Evolutionary conservation across 305 asterid species (phyloP), one percentile per base, ranked within the genome.

Genomic region (Coffea humblotiana): DNA sequence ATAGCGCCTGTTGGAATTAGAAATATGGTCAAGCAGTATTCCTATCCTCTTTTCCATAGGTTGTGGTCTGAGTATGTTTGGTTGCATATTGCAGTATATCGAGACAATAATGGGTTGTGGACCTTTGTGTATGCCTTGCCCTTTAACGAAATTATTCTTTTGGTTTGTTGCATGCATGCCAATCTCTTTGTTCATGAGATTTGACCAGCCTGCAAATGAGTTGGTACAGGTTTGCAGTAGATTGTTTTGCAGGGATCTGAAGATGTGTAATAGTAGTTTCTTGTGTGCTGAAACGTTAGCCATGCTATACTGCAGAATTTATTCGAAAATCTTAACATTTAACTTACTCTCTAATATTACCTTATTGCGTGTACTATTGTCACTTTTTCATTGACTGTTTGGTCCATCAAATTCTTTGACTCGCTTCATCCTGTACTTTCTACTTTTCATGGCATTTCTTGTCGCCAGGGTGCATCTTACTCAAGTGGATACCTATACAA

Each of bases 371-470:
- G 76, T 40, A n/a, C 48, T 35, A 11, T 11, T n/a, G 58, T 77
- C 56, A 19, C 27, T 74, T 27, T 51, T 65, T 45, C 48, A 25
- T 61, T 19, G 23, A 51, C 72, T 77, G 1, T 16, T 45, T 51
- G 23, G 56, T 69, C 45, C 65, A 52, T 78, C 8, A 37, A 29
- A 32, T 67, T 48, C 18, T 49, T 32, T 49, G 54, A 58, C 25
- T 32, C n/a, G 27, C 51, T 37, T 51, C 25, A 18, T 64, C 35
- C 29, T 25, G 74, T 70, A 43, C 37, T 64, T 40, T 52, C 67
- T 54, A 74, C 73, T 66, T 74, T 52, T 43, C 75, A 52, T 80
- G 40, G 6, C 43, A 63, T 25, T 66, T 37, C 25, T 67, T 56
- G 8, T 54, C 27, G 12, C 51, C 37, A 4, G 52, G 27, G 79